Percentiles rank a stretch among this genome's conserved stretches.
These are phyloP conservation scores for Fraxinus albicans DNA, from an alignment of 305 asterid genomes.

Conservation along the genomic window DNA sequence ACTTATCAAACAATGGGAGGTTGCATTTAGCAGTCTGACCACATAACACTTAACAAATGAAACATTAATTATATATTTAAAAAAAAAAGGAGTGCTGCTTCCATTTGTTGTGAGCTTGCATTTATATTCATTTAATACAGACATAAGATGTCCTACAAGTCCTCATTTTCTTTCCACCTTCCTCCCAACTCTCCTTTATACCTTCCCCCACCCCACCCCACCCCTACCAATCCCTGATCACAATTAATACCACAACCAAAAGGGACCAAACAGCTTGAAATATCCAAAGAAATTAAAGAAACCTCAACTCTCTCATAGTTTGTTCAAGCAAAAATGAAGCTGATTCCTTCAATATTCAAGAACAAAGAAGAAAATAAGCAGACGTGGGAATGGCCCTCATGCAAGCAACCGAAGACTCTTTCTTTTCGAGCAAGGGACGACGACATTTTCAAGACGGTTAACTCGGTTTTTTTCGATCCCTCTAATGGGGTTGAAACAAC, in stretches of 20 bases:
- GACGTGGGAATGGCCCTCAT: slow-evolving; percentile 77
- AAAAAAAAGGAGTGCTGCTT: neutral
- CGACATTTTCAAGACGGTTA: slow-evolving; percentile 72
- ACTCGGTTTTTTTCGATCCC: slow-evolving; percentile 66
- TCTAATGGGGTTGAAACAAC: slow-evolving; percentile 39
- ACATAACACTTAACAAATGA: neutral
- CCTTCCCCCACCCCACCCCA: slow-evolving; percentile 33
- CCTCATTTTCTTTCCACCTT: slow-evolving; percentile 59
- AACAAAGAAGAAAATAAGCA: slow-evolving; percentile 34
- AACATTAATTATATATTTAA: neutral
- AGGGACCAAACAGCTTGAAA: slow-evolving; percentile 12
- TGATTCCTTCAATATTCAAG: slow-evolving; percentile 60
- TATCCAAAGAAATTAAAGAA: neutral
- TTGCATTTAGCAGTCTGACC: neutral
- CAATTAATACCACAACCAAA: slow-evolving; percentile 42
- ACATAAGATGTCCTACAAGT: slow-evolving; percentile 48
- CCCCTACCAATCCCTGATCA: slow-evolving; percentile 28
- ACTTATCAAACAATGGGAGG: neutral
- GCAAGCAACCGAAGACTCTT: slow-evolving; percentile 64
- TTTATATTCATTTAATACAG: slow-evolving; percentile 39
- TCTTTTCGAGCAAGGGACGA: slow-evolving; percentile 53
- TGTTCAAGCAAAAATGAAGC: slow-evolving; percentile 52
- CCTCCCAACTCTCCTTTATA: slow-evolving; percentile 23
- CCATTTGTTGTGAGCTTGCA: slow-evolving; percentile 31
- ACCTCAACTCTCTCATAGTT: neutral